A percentile compares a stretch with the other conserved stretches of the same genome.
Evolutionary conservation across 495 filamentous ascomycete genomes (phyloP).

Genomic region (Parathielavia appendiculata): DNA sequence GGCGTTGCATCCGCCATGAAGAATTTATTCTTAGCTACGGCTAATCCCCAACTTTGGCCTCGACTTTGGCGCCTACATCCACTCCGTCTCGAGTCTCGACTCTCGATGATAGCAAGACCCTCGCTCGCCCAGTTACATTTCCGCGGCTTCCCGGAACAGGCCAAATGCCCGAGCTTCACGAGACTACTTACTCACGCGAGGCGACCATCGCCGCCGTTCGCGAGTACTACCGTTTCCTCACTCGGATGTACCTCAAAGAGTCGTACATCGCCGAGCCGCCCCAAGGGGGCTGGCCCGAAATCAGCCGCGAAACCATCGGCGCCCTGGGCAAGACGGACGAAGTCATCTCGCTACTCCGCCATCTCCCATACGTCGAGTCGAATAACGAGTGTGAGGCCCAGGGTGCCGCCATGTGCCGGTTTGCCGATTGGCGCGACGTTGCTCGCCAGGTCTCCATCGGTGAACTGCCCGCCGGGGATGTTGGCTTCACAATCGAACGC

Average conservation of each 20-base stretch:
- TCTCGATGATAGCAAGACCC: not conserved
- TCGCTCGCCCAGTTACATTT: not conserved
- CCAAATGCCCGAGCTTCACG: not conserved
- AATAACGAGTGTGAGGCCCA: not conserved
- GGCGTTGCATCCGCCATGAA: too few species aligned
- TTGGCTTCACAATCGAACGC: not conserved
- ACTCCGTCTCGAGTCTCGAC: too few species aligned
- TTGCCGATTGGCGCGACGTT: not conserved
- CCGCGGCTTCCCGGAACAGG: not conserved
- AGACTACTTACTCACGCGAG: slow-evolving; percentile 23
- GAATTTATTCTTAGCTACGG: too few species aligned
- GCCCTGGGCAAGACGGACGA: slow-evolving; percentile 23
- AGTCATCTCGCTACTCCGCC: slow-evolving; percentile 23
- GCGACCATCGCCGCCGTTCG: slow-evolving; percentile 18
- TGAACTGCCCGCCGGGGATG: not conserved
- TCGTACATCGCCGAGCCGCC: slow-evolving; percentile 14
- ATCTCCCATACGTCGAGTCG: slow-evolving; percentile 22
- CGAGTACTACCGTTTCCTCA: slow-evolving; percentile 25
- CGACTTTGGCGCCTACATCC: not conserved
- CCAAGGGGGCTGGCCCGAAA: slow-evolving; percentile 26
- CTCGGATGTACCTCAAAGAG: slow-evolving; percentile 24
- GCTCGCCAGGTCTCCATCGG: not conserved
- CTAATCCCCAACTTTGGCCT: too few species aligned
- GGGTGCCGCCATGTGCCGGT: not conserved
- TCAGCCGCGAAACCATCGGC: slow-evolving; percentile 15